Evolutionary conservation across 352 stramenopile genomes (phyloP), one percentile per base, ranked within the genome.

Genomic region (Globisporangium polare): DNA sequence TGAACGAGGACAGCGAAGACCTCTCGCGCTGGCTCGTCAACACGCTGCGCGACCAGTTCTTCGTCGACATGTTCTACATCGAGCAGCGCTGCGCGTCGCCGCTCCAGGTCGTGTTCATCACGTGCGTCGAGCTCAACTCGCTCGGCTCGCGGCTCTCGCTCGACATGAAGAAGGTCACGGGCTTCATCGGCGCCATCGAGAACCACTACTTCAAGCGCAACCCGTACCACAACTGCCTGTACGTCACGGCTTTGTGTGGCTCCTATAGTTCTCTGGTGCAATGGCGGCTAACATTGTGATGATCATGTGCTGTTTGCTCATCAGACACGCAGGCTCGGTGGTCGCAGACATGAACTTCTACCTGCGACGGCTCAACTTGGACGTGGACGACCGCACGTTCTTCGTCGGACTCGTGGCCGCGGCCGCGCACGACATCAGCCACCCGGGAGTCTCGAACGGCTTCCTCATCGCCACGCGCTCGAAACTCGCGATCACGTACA

Each of bases 401-500:
- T 81, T 86, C 15, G 75, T 89, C 41, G 77, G 82, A 2, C 78
- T 97, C 4, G 62, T 98, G 3, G 78, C 97, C 2, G 86, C 90
- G 2, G 73, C 95, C 0, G 83, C 83, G n/a, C 94, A 98, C 66
- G 94, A 98, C 72, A 84, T 97, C 17, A 93, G 83, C 37, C 94
- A 98, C 61, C 86, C 88, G 0, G 94, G 94, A 29, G 87, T 94
- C 17, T 97, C 88, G 15, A 98, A 98, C 68, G 74, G 74, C 46
- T 98, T 96, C 59, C 81, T 97, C 42, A 84, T 97, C 53, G 81
- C 88, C 31, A 95, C 89, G n/a, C 76, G 71, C 43, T 91, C 84
- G 42, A 88, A 94, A 29, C 70, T 97, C n/a, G 92, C 92, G 42
- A 81, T 98, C 65, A 87, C 77, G 0, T 98, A 98, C 74, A 97